Base-by-base conservation (phyloP, 2,329 filamentous ascomycete genomes). In the Didymella keratinophila region DNA sequence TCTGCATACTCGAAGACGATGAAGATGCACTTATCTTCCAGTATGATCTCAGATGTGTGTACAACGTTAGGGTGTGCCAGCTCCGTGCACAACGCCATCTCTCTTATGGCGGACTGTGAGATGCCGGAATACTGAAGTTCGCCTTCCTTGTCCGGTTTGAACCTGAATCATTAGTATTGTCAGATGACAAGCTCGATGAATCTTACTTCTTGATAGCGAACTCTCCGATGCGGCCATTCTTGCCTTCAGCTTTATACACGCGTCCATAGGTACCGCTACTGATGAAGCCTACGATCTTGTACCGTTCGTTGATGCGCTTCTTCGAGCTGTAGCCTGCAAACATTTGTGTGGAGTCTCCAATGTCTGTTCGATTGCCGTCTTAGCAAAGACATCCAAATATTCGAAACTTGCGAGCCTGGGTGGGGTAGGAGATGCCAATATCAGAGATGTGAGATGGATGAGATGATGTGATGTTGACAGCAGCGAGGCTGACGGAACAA, bases 1-100 rank as follows among this genome's bases (percentile, higher is more conserved):
- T 99, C 95, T 66, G 95, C 95, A 76, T 97, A 99, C 77, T 98
- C 95, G 69, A 99, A 98, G 2, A 99, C 93, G 90, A 99, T 99
- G 79, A 93, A 99, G 76, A 99, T 98, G 80, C 93, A 97, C 81
- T 98, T 98, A 78, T 97, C 93, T 79, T 99, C 94, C 3, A 99
- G 84, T 70, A 99, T 97, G 71, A 97, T 98, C 78, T 99, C 95
- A 61, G 94, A 88, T 1, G 97, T 86, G 58, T 90, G 88, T 66
- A 99, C 94, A 32, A 99, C 89, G 74, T 98, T 98, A 56, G 87
- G 82, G 76, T 99, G 93, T 58, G 86, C 87, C 25, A 99, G 84
- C 75, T 99, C 95, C 36, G 92, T 95, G 79, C 95, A 99, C 0
- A 99, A 83, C 16, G 94, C 92, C 93, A 99, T 99, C 78, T 99